phyloP scores from a whole-genome alignment of 2,329 filamentous ascomycete species.

The Seiridium cupressi region DNA sequence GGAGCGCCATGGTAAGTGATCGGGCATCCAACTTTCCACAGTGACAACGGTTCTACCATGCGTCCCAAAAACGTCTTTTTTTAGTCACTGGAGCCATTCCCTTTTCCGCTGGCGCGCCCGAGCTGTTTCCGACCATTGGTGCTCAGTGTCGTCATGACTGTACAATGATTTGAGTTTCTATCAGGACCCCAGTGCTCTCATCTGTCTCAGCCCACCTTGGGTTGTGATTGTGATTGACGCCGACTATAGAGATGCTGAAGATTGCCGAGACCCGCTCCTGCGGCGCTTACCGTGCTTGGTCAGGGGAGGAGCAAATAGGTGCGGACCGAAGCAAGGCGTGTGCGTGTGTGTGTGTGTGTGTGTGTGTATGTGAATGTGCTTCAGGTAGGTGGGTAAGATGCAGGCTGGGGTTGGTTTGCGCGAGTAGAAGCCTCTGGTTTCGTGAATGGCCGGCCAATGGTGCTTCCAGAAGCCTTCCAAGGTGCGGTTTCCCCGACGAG shows the following conservation, averaged over 20 bases:
- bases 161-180: neutral
- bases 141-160: neutral
- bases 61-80: slow-evolving; percentile 4
- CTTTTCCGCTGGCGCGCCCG: neutral
- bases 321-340: too few relatives aligned
- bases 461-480: slow-evolving; percentile 4
- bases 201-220: too few relatives aligned
- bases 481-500: neutral
- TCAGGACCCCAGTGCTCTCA: too few relatives aligned
- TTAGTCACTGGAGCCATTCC: slow-evolving; percentile 3
- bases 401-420: too few relatives aligned
- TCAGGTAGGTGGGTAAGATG: too few relatives aligned
- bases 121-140: neutral
- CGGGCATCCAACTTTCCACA: neutral
- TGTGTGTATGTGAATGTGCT: too few relatives aligned
- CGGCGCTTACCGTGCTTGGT: too few relatives aligned
- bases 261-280: too few relatives aligned
- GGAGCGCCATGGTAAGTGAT: neutral
- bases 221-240: too few relatives aligned
- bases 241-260: too few relatives aligned
- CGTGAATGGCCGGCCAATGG: neutral
- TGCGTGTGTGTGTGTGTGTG: too few relatives aligned
- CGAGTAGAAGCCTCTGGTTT: neutral
- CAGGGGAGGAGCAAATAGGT: too few relatives aligned
- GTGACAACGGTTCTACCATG: neutral